Evolutionary conservation across 2,329 filamentous ascomycete genomes (phyloP), one percentile per base, ranked within the genome.

Genomic region (Aspergillus sp.): DNA sequence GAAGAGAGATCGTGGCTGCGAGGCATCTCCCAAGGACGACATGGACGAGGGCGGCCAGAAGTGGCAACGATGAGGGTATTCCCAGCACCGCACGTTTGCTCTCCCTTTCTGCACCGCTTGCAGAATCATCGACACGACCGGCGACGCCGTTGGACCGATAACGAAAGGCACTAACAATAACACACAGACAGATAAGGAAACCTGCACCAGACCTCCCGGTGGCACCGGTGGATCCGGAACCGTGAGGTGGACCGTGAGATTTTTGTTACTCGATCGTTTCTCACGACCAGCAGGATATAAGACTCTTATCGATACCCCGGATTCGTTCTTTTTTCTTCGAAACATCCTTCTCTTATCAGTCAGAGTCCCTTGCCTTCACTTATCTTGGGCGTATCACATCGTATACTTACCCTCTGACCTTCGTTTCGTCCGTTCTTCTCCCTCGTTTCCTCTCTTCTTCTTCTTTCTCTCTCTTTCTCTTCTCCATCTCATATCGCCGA

Each of bases 41-140:
- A 30, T 30, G 26, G 26, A 30, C 26, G 26, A 30, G 26, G 5
- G 26, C 47, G 47, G 33, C 62, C 53, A 46, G 43, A 62, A 58
- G 45, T 41, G 58, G 64, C 24, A 60, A 60, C 38, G 47, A 43
- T 64, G 63, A 64, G 51, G 62, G 58, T 59, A 64, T 65, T 10
- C 36, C 41, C 38, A 40, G 19, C 35, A n/a, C 16, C 40, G 20
- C 17, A 16, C 17, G 3, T 13, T 10, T 17, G 16, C 20, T 33
- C 13, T 45, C 9, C 10, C 38, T 8, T 17, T 16, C 19, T 30
- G 26, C 26, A 22, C 26, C n/a, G 5, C 3, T 30, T 36, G 42
- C 32, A 30, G 2, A 4, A 40, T 17, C 4, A 5, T 4, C 10
- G 20, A 26, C 33, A 24, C 19, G 26, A n/a, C 10, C 41, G 14